Conservation (phyloP, 1,284 basidiomycete species). For the Austroboletus niveus region DNA sequence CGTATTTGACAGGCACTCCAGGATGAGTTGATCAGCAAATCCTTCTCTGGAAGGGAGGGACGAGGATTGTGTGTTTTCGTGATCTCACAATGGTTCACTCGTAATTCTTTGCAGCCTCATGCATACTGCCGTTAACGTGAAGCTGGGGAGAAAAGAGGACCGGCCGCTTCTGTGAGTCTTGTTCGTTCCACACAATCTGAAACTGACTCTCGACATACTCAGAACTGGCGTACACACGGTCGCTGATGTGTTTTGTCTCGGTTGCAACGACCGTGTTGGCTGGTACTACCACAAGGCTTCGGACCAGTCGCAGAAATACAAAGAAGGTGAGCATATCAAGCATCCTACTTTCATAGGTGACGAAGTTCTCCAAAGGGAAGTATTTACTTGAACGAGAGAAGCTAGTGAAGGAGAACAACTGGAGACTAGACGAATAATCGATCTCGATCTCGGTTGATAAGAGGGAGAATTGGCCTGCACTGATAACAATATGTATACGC, state of each 20-base stretch:
- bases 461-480: background rate
- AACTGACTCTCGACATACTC: slow-evolving; percentile 6
- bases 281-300: slow-evolving; percentile 86
- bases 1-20: slow-evolving; percentile 58
- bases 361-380: slow-evolving; percentile 52
- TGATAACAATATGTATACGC: background rate
- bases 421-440: slow-evolving; percentile 52
- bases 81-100: background rate
- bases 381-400: slow-evolving; percentile 82
- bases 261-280: slow-evolving; percentile 75
- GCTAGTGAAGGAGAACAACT: slow-evolving; percentile 78
- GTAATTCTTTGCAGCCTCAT: slow-evolving; percentile 52
- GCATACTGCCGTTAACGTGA: slow-evolving; percentile 75
- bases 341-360: background rate
- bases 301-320: slow-evolving; percentile 81
- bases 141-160: slow-evolving; percentile 73
- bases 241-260: slow-evolving; percentile 74
- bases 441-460: no score
- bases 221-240: slow-evolving; percentile 85
- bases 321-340: slow-evolving; percentile 60
- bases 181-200: background rate
- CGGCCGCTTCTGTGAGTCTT: slow-evolving; percentile 63
- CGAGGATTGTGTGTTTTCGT: slow-evolving; percentile 65
- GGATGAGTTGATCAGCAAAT: slow-evolving; percentile 83
- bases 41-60: slow-evolving; percentile 83